These are phyloP conservation scores for Colletotrichum neosansevieriae DNA, from an alignment of 2,329 filamentous ascomycete species.

Conservation along the genomic window DNA sequence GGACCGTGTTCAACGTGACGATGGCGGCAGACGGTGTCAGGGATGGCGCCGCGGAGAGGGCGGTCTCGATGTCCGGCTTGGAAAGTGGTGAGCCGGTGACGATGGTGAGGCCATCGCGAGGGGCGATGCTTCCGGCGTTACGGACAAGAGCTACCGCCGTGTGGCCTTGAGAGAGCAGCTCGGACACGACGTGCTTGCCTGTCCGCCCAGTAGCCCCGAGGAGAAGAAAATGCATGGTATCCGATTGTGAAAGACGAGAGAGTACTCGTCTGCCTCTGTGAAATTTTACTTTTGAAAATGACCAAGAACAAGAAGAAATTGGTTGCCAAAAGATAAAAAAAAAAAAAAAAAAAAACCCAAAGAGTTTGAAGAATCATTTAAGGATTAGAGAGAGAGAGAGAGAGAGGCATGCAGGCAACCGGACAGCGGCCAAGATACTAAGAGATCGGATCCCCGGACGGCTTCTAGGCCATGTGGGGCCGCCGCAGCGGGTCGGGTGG, in stretches of 20 bases:
- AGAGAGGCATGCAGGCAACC: too few relatives aligned
- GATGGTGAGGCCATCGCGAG: neutral
- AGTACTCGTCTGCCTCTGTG: neutral
- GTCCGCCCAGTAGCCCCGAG: constrained; percentile 59
- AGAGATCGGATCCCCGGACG: neutral
- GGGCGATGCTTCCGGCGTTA: constrained; percentile 36
- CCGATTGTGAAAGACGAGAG: neutral
- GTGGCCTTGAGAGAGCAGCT: constrained; percentile 53
- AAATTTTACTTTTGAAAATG: neutral
- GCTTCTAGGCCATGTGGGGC: neutral
- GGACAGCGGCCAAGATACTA: neutral
- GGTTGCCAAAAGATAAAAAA: neutral
- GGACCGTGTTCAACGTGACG: constrained; percentile 54
- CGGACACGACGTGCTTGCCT: constrained; percentile 55
- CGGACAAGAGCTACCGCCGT: constrained; percentile 55
- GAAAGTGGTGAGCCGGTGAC: constrained; percentile 11
- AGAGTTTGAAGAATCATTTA: neutral
- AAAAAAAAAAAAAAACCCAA: neutral
- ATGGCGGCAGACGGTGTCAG: constrained; percentile 49
- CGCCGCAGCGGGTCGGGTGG: too few relatives aligned
- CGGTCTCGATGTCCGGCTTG: neutral
- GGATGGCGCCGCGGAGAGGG: constrained; percentile 35
- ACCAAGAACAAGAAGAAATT: too few relatives aligned
- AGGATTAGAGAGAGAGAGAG: too few relatives aligned
- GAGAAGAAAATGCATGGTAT: constrained; percentile 55